Conservation (phyloP, 2,329 filamentous ascomycete genomes). For the Aspergillus latus region DNA sequence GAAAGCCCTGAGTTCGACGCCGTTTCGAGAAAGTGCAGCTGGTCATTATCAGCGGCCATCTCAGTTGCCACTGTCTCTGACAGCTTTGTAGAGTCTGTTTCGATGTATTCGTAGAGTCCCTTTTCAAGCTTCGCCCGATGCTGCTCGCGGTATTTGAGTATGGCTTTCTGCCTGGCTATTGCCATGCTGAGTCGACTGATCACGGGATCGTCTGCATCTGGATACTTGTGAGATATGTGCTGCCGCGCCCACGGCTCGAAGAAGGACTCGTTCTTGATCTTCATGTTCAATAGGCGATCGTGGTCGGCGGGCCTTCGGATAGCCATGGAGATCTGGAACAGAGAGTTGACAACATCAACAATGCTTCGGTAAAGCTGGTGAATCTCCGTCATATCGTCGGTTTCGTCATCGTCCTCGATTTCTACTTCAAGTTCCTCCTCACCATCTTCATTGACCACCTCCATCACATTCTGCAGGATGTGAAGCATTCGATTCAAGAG, state of each 20-base stretch:
- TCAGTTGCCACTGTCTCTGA: constrained; percentile 14
- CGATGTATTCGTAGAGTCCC: constrained; percentile 20
- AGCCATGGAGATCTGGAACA: constrained; percentile 4
- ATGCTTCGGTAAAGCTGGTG: not conserved
- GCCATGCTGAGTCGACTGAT: constrained; percentile 32
- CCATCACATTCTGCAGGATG: not conserved
- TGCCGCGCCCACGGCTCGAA: not conserved
- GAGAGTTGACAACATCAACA: not conserved
- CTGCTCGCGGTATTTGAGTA: constrained; percentile 40
- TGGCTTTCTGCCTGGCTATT: constrained; percentile 37
- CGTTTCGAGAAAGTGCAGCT: not conserved
- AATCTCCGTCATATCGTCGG: not conserved
- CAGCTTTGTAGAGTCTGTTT: constrained; percentile 4
- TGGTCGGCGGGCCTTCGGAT: not conserved
- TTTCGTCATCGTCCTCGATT: not conserved
- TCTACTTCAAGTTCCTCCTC: no score
- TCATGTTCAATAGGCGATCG: not conserved
- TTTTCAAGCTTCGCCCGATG: constrained; percentile 36
- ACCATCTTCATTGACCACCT: no score
- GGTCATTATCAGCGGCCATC: not conserved
- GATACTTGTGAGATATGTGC: constrained; percentile 5
- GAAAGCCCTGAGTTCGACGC: not conserved
- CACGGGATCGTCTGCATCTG: constrained; percentile 12
- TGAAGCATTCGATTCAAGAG: not conserved
- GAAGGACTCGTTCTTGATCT: not conserved